Conservation (phyloP, 768 basidiomycete species). For the Boletus pseudo-olivaceus region DNA sequence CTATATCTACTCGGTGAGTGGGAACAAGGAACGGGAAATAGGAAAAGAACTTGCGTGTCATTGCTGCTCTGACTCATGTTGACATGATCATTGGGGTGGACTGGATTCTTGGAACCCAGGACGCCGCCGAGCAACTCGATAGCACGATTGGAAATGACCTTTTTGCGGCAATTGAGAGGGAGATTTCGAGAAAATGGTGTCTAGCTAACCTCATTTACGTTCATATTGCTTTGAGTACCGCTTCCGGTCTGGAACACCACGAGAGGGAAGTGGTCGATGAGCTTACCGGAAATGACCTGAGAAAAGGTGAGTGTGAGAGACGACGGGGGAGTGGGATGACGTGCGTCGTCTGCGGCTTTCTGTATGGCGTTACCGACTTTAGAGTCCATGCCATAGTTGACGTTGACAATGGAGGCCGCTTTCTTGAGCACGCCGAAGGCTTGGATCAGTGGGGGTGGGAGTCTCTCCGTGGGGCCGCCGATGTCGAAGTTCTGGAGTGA, state of each 20-base stretch:
- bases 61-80: constrained; percentile 99
- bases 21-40: neutral
- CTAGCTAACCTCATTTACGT: constrained; percentile 80
- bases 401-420: constrained; percentile 90
- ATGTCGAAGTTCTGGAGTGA: constrained; percentile 99
- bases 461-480: constrained; percentile 88
- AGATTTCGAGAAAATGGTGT: neutral
- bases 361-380: constrained; percentile 87
- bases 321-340: constrained; percentile 16
- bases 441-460: constrained; percentile 94
- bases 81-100: constrained; percentile 99
- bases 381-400: constrained; percentile 84
- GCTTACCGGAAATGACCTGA: constrained; percentile 93
- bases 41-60: constrained; percentile 69
- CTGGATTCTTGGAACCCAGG: constrained; percentile 93
- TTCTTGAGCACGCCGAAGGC: constrained; percentile 98
- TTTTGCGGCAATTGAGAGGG: neutral
- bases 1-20: constrained; percentile 37
- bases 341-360: constrained; percentile 88
- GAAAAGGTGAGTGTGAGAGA: constrained; percentile 1
- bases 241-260: constrained; percentile 99
- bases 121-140: constrained; percentile 95
- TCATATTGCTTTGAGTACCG: constrained; percentile 99
- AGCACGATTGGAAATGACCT: constrained; percentile 98
- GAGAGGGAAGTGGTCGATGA: constrained; percentile 93